Evolutionary conservation across 441 rosid species (phyloP).

Genomic region (Jatropha podagrica): DNA sequence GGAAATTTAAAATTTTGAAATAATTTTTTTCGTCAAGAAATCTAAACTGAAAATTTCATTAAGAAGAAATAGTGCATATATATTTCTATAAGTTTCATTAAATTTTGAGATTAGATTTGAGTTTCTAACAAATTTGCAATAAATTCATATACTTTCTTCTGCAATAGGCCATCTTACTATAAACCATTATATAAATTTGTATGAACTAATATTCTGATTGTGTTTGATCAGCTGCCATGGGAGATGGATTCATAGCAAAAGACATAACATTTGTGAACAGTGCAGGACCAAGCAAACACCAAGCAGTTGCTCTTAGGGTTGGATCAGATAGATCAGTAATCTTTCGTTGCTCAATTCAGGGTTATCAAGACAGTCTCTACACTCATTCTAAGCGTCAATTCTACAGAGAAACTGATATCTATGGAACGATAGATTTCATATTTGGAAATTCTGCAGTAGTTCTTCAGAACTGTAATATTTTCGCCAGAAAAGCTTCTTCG

Average conservation of each 20-base stretch:
- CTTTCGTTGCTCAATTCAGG: conserved; percentile 54
- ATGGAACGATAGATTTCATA: conserved; percentile 72
- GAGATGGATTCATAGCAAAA: conserved; percentile 64
- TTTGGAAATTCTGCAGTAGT: conserved; percentile 73
- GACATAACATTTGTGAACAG: conserved; percentile 62
- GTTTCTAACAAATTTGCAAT: no score
- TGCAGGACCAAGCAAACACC: conserved; percentile 65
- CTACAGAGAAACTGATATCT: conserved; percentile 59
- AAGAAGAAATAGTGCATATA: no score
- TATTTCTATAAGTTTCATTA: no score
- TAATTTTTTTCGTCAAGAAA: no score
- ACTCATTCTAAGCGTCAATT: conserved; percentile 62
- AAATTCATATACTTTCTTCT: no score
- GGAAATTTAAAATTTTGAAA: no score
- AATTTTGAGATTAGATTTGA: no score
- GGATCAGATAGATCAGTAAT: conserved; percentile 68
- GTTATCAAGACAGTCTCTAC: conserved; percentile 71
- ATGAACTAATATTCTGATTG: background rate
- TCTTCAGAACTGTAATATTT: conserved; percentile 64
- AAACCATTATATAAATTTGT: no score
- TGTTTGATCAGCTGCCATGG: conserved; percentile 36
- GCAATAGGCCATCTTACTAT: no score
- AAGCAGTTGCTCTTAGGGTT: conserved; percentile 76
- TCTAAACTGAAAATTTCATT: no score
- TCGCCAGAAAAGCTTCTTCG: conserved; percentile 37